A percentile compares a stretch with the other conserved stretches of the same genome.
Evolutionary conservation across 2,329 filamentous ascomycete species (phyloP).

Genomic region (Talaromyces sp.): DNA sequence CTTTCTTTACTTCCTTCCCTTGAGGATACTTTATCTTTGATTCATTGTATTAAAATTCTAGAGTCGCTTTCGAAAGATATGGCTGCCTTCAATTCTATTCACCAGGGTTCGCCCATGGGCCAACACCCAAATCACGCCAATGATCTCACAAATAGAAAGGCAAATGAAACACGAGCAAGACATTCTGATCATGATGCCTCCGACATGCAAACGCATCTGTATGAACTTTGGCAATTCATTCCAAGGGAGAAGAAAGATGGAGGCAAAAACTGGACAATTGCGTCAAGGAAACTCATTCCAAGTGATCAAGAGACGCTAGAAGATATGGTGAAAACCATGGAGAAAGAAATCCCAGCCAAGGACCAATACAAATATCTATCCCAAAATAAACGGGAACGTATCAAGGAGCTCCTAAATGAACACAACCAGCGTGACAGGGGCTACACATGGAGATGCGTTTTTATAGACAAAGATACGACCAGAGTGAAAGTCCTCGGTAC

Average conservation of each 20-base stretch:
- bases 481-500: background rate
- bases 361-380: conserved; percentile 32
- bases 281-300: background rate
- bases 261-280: background rate
- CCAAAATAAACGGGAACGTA: conserved; percentile 30
- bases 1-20: background rate
- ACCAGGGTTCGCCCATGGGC: background rate
- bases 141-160: background rate
- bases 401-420: conserved; percentile 36
- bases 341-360: conserved; percentile 21
- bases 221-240: conserved; percentile 9
- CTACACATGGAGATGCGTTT: conserved; percentile 40
- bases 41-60: no score
- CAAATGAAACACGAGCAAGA: background rate
- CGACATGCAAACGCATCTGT: background rate
- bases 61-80: background rate
- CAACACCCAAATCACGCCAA: background rate
- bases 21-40: background rate
- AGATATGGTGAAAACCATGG: background rate
- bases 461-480: conserved; percentile 29
- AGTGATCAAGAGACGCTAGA: conserved; percentile 8
- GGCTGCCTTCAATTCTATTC: background rate
- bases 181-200: background rate
- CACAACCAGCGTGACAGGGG: conserved; percentile 28
- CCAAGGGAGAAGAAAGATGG: background rate